These are phyloP conservation scores for Pachysandra terminalis DNA, from an alignment of 164 flowering plant species.

Conservation along the genomic window DNA sequence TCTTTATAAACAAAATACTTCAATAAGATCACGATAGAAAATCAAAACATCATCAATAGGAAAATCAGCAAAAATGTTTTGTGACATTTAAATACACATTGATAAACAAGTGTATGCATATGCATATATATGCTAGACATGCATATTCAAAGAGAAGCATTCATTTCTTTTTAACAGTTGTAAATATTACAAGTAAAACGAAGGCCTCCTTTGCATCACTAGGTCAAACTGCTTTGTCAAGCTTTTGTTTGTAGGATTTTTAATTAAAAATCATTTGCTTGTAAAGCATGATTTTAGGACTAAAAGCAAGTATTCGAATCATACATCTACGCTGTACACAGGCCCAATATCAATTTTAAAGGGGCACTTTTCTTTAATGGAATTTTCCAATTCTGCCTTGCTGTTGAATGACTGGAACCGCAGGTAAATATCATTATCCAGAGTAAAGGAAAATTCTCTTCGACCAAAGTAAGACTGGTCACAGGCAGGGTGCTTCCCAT, in stretches of 20 bases:
- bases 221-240: neutral
- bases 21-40: neutral
- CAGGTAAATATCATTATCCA: conserved; percentile 52
- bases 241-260: neutral
- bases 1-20: neutral
- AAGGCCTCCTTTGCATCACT: neutral
- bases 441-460: conserved; percentile 64
- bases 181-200: too few relatives aligned
- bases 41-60: neutral
- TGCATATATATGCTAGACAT: too few relatives aligned
- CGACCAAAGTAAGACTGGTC: conserved; percentile 56
- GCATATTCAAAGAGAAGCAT: too few relatives aligned
- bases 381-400: conserved; percentile 44
- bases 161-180: too few relatives aligned
- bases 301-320: conserved; percentile 10
- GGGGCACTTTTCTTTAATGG: conserved; percentile 65
- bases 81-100: too few relatives aligned
- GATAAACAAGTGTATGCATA: too few relatives aligned
- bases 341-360: conserved; percentile 77
- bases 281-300: neutral
- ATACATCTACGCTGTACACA: conserved; percentile 73
- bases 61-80: too few relatives aligned
- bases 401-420: conserved; percentile 54
- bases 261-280: neutral
- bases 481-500: conserved; percentile 80